Base-by-base conservation (phyloP, 2,329 filamentous ascomycete genomes). In the Cryphonectria carpinicola region DNA sequence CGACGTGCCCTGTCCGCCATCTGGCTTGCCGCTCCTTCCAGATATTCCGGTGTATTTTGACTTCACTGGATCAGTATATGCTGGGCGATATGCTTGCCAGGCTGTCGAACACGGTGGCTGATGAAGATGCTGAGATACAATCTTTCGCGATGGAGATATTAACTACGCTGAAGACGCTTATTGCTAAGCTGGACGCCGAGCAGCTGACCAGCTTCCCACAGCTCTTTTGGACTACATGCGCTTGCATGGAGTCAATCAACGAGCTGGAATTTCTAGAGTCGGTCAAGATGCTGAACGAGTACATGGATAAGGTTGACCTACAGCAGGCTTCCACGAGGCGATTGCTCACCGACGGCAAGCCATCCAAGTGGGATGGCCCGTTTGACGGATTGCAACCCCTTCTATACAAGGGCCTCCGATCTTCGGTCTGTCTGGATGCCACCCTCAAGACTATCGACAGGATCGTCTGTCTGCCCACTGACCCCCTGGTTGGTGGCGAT, bases 131-230 rank as follows among this genome's bases (percentile, higher is more conserved):
- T 0, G 95, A 98, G 81, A 97, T 98, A 68, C 94, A 98, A 77
- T 95, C 94, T 0, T 99, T 99, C 77, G 97, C 96, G 0, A 95
- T 98, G 91, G 97, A 99, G 79, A 98, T 99, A 70, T 82, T 99
- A 67, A 98, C 95, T 0, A 99, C 97, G 0, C 81, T 99, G 66
- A 95, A 97, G 78, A 94, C 94, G 0, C 92, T 99, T 61, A 97
- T 99, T 70, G 88, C 90, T 74, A 96, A 95, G 69, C 84, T 98
- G 39, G 91, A 95, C 28, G 86, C 92, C 0, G 88, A 92, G 52
- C 92, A 95, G 78, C 85, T 99, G 1, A 82, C 97, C 64, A 90
- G 90, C n/a, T 98, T 97, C 74, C 96, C 96, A 1, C 95, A 98
- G 77, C 84, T 99, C 0, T 98, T 99, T 81, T 99, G 97, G 97